phyloP scores from a whole-genome alignment of 495 filamentous ascomycete species.

The Melanomma pulvis-pyrius region DNA sequence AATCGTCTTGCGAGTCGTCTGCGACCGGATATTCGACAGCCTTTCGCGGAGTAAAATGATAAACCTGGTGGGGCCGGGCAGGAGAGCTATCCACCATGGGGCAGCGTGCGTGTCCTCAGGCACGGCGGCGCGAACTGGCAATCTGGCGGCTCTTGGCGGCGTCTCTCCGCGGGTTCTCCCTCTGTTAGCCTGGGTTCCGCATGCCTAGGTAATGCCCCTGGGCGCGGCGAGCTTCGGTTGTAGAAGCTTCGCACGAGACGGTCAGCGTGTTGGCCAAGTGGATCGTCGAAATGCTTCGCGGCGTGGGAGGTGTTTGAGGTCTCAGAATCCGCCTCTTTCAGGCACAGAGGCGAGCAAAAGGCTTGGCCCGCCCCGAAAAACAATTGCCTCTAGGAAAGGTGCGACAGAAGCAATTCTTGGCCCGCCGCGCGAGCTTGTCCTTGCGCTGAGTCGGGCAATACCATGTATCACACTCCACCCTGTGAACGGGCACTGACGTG shows the following conservation, averaged over 20 bases:
- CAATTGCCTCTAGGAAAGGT: constrained; percentile 18
- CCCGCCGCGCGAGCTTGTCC: constrained; percentile 4
- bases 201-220: not conserved
- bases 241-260: constrained; percentile 31
- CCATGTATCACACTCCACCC: constrained; percentile 5
- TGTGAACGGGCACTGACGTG: not conserved
- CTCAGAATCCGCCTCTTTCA: constrained; percentile 1
- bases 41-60: not conserved
- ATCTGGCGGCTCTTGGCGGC: constrained; percentile 5
- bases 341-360: constrained; percentile 5
- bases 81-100: not conserved
- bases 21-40: constrained; percentile 13
- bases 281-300: constrained; percentile 18
- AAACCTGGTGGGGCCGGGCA: not conserved
- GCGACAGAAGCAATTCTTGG: constrained; percentile 30
- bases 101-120: constrained; percentile 5
- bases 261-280: constrained; percentile 24
- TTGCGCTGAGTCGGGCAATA: not conserved
- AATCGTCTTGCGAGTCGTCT: constrained; percentile 9
- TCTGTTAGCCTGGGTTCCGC: not conserved
- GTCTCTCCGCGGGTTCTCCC: constrained; percentile 10
- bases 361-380: constrained; percentile 18
- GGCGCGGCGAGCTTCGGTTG: constrained; percentile 26
- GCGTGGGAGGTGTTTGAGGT: not conserved
- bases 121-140: constrained; percentile 10